Evolutionary conservation across 257 asterid species (phyloP), one percentile per base, ranked within the genome.

Genomic region (Anisodus tanguticus): DNA sequence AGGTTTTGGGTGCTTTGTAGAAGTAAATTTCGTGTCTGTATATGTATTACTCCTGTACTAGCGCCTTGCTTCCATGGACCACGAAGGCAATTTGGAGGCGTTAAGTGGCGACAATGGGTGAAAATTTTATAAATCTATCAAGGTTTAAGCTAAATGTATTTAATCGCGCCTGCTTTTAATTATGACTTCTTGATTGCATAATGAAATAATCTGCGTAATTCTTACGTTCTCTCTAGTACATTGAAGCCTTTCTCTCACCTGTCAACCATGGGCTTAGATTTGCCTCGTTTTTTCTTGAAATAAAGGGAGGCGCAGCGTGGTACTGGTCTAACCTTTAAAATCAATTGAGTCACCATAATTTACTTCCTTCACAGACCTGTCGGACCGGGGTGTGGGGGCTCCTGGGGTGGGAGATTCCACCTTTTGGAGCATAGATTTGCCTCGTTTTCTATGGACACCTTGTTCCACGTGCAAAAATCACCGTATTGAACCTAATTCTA

Each of bases 201-300:
- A 69, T 77, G 77, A 64, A 64, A 9, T 80, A 19, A 43, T 66
- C 41, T 63, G 57, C 82, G 41, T 51, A 69, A 8, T 10, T 41
- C 19, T 57, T 63, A 22, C 85, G 74, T 49, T 74, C 82, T 76
- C 2, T 81, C 53, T 54, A 19, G 16, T 64, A 43, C 53, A 68
- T 17, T 55, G 45, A 80, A 69, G 59, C 77, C 66, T 84, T 76
- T 41, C 64, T 66, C 79, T 83, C 57, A 62, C 83, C 60, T 84
- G 66, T 84, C 81, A 57, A 47, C 83, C 81, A 60, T 43, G 54
- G 12, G 2, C 41, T 47, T 19, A 45, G 58, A 43, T 58, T 80
- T 80, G 15, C 35, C 71, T 59, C 41, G 35, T 17, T 16, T 6
- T 58, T n/a, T n/a, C n/a, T n/a, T n/a, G n/a, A n/a, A n/a, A n/a